Evolutionary conservation across 2,329 filamentous ascomycete species (phyloP), one percentile per base, ranked within the genome.

Genomic region (Akanthomyces muscarius): DNA sequence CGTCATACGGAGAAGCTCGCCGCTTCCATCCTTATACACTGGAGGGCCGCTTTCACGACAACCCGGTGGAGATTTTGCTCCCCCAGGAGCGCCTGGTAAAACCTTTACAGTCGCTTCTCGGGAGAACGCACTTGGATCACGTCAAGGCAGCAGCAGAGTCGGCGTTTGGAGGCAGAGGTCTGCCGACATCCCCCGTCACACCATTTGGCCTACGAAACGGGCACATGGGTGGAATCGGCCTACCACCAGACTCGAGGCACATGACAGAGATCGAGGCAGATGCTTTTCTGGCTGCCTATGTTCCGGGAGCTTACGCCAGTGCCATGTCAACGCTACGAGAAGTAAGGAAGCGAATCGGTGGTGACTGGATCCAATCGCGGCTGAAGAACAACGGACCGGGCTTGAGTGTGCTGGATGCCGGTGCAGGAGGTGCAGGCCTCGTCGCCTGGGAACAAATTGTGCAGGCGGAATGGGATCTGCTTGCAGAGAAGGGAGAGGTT

Each of bases 191-290:
- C 1, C 87, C 90, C 0, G 83, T 87, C 1, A 93, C 90, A 2
- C 88, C 90, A 0, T 76, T 78, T 38, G 78, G 81, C 18, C 83
- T 77, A 69, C 84, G 77, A 69, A 83, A 77, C 38, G 77, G 83
- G 38, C 81, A 83, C 18, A 89, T 91, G 77, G 85, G 83, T 65
- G 80, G 85, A 0, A 85, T 93, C 33, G 81, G 84, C 1, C 75
- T 93, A 51, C 81, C 86, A 61, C 85, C 89, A 0, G 81, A 82
- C 21, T 84, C 90, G 66, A 78, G 81, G 64, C 82, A 82, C 48
- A 91, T 94, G 89, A 83, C 82, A 2, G 84, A 90, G 61, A 90
- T 93, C 58, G 88, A 93, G 67, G 89, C 87, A 1, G 89, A 94
- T 75, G 83, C 85, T 4, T 93, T 88, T 71, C 77, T 93, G 63